Percentiles rank a stretch among this genome's conserved stretches.
phyloP scores from a whole-genome alignment of 164 flowering plant species.

The Sextonia rubra region DNA sequence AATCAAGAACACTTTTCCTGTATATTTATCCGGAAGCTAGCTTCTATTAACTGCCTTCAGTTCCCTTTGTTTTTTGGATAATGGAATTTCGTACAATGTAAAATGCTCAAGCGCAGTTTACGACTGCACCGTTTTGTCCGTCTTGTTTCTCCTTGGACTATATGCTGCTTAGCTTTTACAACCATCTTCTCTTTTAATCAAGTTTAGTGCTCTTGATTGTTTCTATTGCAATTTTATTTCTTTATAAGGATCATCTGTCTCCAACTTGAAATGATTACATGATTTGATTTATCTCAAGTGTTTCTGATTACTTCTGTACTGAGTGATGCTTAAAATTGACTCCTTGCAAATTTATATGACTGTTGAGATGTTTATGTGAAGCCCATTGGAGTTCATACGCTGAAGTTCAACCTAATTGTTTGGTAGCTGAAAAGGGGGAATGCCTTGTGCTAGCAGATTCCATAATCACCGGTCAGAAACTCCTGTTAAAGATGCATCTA shows the following conservation, averaged over 20 bases:
- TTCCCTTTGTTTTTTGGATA: neutral
- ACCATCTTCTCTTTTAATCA: conserved; percentile 5
- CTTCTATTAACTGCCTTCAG: conserved; percentile 7
- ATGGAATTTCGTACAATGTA: conserved; percentile 9
- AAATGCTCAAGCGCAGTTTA: conserved; percentile 7
- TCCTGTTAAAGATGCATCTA: too few species aligned
- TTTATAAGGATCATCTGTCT: neutral
- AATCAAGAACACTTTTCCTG: neutral
- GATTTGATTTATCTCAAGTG: neutral
- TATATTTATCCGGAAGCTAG: conserved; percentile 8
- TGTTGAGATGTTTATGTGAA: too few species aligned
- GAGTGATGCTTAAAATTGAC: too few species aligned
- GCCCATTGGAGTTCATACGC: too few species aligned
- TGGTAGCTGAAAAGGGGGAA: too few species aligned
- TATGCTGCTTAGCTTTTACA: neutral
- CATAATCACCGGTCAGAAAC: too few species aligned
- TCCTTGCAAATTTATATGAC: too few species aligned
- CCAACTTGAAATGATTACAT: neutral
- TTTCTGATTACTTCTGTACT: too few species aligned
- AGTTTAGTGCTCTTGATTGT: conserved; percentile 1
- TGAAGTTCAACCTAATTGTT: too few species aligned
- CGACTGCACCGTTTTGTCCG: too few species aligned
- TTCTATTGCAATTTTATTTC: conserved; percentile 3
- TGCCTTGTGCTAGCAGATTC: too few species aligned
- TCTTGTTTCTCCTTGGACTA: neutral